phyloP scores from a whole-genome alignment of 1,284 basidiomycete genomes.

The Puccinia novopanici region DNA sequence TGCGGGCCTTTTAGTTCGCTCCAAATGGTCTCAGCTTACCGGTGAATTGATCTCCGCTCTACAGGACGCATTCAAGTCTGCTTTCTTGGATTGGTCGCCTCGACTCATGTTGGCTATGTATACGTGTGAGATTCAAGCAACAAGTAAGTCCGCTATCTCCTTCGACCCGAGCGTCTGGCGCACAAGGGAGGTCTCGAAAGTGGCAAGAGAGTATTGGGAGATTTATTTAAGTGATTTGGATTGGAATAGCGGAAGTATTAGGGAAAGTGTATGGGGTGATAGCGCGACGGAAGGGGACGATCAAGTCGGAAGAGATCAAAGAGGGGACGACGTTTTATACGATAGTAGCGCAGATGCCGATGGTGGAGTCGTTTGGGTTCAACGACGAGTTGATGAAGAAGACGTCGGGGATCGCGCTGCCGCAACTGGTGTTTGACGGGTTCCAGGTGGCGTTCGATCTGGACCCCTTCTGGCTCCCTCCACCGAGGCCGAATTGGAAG shows the following conservation, averaged over 20 bases:
- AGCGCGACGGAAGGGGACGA: conserved; percentile 81
- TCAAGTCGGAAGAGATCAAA: conserved; percentile 97
- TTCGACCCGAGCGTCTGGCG: too few relatives aligned
- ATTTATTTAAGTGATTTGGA: background rate
- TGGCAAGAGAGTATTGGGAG: background rate
- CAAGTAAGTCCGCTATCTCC: conserved; percentile 67
- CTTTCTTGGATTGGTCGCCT: conserved; percentile 94
- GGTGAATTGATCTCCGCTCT: conserved; percentile 86
- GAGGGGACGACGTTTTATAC: conserved; percentile 96
- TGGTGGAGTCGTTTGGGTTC: conserved; percentile 96
- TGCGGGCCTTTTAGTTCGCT: conserved; percentile 64
- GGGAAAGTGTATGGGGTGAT: conserved; percentile 98
- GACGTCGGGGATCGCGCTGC: conserved; percentile 93
- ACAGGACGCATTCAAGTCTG: conserved; percentile 83
- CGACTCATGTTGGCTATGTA: conserved; percentile 98
- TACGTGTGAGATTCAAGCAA: conserved; percentile 96
- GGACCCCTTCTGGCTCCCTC: conserved; percentile 99
- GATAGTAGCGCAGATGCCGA: conserved; percentile 84
- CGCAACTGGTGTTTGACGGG: conserved; percentile 81
- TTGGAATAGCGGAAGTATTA: conserved; percentile 78
- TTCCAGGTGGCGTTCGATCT: conserved; percentile 73
- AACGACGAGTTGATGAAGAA: conserved; percentile 95
- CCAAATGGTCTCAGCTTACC: conserved; percentile 71
- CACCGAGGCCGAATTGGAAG: conserved; percentile 95
- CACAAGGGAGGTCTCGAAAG: conserved; percentile 50